A percentile compares a stretch with the other conserved stretches of the same genome.
Evolutionary conservation across 768 basidiomycete species (phyloP).

Genomic region (Kwoniella pini): DNA sequence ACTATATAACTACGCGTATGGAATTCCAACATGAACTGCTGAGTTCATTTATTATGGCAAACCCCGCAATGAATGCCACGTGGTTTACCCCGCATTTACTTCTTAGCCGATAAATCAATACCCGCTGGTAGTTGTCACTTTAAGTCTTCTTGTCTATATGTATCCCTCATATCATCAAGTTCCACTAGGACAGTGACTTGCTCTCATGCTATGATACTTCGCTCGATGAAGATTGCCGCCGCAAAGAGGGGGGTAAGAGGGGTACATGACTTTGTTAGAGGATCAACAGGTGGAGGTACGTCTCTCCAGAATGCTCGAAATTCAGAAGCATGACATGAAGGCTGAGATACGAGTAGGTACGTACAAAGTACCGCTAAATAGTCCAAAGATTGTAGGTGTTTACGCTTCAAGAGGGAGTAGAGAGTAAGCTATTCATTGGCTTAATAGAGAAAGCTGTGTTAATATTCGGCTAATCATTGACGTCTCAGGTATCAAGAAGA

Average conservation of each 20-base stretch:
- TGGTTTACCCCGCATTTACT: slow-evolving; percentile 13
- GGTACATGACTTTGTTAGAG: slow-evolving; percentile 46
- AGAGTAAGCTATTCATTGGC: slow-evolving; percentile 23
- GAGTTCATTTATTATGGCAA: no score
- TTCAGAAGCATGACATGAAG: background rate
- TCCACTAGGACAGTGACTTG: no score
- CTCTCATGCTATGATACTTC: slow-evolving; percentile 10
- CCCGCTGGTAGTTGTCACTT: no score
- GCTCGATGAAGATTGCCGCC: slow-evolving; percentile 3
- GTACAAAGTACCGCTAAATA: slow-evolving; percentile 41
- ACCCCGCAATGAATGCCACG: background rate
- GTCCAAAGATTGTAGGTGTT: slow-evolving; percentile 42
- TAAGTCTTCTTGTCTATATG: no score
- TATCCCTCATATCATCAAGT: no score
- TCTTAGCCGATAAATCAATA: no score
- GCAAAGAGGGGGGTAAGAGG: slow-evolving; percentile 6
- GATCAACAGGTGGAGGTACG: slow-evolving; percentile 36
- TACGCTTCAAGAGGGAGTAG: slow-evolving; percentile 36
- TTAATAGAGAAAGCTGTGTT: background rate
- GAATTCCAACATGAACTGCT: no score
- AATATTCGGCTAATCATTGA: no score
- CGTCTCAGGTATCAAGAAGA: slow-evolving; percentile 80
- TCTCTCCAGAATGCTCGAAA: no score
- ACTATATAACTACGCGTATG: no score
- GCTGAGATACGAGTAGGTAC: slow-evolving; percentile 19